Conservation (phyloP, 2,329 filamentous ascomycete genomes). For the Xylariaceae sp. region DNA sequence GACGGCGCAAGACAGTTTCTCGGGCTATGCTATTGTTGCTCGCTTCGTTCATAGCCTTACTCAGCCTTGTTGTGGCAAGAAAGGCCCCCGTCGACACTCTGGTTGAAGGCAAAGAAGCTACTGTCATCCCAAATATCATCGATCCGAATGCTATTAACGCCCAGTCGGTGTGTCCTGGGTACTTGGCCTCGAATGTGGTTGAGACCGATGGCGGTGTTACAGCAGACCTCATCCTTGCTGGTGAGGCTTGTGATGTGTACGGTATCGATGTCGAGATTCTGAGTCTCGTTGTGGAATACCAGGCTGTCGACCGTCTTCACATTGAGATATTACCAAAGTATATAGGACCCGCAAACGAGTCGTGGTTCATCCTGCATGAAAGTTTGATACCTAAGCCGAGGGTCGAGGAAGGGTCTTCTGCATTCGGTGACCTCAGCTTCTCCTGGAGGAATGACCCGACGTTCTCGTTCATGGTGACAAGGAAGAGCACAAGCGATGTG, state of each 20-base stretch:
- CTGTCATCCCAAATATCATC: constrained; percentile 57
- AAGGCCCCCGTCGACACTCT: constrained; percentile 4
- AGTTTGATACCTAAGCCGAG: constrained; percentile 55
- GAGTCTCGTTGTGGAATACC: constrained; percentile 63
- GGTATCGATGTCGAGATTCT: constrained; percentile 69
- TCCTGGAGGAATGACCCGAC: constrained; percentile 50
- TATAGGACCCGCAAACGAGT: constrained; percentile 55
- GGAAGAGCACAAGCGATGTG: constrained; percentile 56
- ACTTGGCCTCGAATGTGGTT: constrained; percentile 58
- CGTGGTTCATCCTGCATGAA: constrained; percentile 65
- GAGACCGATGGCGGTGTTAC: constrained; percentile 53
- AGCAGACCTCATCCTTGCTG: constrained; percentile 67
- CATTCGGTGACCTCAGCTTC: constrained; percentile 53
- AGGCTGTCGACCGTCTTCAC: constrained; percentile 61
- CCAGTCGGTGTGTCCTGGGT: constrained; percentile 64
- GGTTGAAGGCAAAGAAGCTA: constrained; percentile 38
- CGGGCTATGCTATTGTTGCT: constrained; percentile 6
- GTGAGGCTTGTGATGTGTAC: constrained; percentile 69
- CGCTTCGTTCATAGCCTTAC: constrained; percentile 7
- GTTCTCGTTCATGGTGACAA: constrained; percentile 64
- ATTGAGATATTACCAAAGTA: constrained; percentile 66
- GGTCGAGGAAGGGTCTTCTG: constrained; percentile 33
- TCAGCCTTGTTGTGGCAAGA: constrained; percentile 4
- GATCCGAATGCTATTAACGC: constrained; percentile 61
- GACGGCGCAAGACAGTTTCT: constrained; percentile 3